phyloP scores from a whole-genome alignment of 164 flowering plant species.

The Macadamia tetraphylla region DNA sequence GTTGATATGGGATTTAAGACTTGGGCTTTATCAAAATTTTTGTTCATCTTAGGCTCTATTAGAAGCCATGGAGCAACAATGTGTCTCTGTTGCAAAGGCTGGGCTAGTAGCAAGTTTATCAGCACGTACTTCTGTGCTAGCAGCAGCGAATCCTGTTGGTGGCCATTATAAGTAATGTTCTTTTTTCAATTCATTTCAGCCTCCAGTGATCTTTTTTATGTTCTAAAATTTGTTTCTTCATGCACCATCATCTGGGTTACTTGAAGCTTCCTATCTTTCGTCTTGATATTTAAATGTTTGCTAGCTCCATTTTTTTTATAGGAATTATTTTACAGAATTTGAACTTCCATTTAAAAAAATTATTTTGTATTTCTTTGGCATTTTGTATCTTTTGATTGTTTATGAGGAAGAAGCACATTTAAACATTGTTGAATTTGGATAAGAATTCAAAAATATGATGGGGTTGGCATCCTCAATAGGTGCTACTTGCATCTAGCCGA shows the following conservation, averaged over 20 bases:
- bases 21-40: conserved; percentile 1
- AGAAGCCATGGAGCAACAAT: conserved; percentile 99
- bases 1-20: neutral
- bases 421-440: too few relatives aligned
- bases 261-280: neutral
- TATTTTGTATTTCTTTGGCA: too few relatives aligned
- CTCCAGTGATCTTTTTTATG: neutral
- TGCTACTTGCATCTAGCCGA: too few relatives aligned
- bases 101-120: conserved; percentile 98
- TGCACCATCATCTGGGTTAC: neutral
- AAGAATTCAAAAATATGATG: too few relatives aligned
- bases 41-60: conserved; percentile 58
- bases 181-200: neutral
- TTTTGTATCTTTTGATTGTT: too few relatives aligned
- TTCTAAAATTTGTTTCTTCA: neutral
- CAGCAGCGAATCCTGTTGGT: conserved; percentile 99
- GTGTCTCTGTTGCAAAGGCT: conserved; percentile 99
- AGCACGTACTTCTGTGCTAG: conserved; percentile 87
- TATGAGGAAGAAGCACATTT: too few relatives aligned
- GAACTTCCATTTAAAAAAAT: too few relatives aligned
- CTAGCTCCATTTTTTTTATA: too few relatives aligned
- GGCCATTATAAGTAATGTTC: conserved; percentile 88
- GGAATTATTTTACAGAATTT: too few relatives aligned
- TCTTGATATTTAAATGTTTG: neutral
- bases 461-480: too few relatives aligned